These are phyloP conservation scores for Fusarium pininemorale DNA, from an alignment of 2,329 filamentous ascomycete species.

Conservation along the genomic window DNA sequence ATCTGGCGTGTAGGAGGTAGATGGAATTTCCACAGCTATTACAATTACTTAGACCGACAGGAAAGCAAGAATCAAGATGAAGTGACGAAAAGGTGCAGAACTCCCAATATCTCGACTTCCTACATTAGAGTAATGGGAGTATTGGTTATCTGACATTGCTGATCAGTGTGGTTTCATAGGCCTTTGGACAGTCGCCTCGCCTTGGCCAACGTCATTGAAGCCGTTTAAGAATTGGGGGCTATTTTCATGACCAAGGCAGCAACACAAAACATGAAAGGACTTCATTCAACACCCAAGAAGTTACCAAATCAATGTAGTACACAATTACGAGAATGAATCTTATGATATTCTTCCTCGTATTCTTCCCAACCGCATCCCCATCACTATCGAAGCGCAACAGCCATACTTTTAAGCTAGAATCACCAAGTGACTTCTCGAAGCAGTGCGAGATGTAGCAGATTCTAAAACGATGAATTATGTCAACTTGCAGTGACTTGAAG, in stretches of 20 bases:
- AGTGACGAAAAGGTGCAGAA: background rate
- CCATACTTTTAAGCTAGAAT: background rate
- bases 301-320: background rate
- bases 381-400: background rate
- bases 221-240: background rate
- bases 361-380: background rate
- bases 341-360: background rate
- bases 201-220: background rate
- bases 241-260: background rate
- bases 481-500: background rate
- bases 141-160: background rate
- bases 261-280: background rate
- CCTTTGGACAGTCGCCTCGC: too few relatives aligned
- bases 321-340: rapidly evolving
- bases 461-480: background rate
- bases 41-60: background rate
- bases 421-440: too few relatives aligned
- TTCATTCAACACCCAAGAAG: background rate
- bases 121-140: background rate
- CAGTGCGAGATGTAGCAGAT: too few relatives aligned
- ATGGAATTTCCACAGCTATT: background rate
- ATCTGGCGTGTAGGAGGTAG: background rate
- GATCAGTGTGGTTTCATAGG: background rate
- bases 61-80: too few relatives aligned
- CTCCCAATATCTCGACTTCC: rapidly evolving